Evolutionary conservation across 306 rosid species (phyloP), one percentile per base, ranked within the genome.

Genomic region (Citrullus amarus): DNA sequence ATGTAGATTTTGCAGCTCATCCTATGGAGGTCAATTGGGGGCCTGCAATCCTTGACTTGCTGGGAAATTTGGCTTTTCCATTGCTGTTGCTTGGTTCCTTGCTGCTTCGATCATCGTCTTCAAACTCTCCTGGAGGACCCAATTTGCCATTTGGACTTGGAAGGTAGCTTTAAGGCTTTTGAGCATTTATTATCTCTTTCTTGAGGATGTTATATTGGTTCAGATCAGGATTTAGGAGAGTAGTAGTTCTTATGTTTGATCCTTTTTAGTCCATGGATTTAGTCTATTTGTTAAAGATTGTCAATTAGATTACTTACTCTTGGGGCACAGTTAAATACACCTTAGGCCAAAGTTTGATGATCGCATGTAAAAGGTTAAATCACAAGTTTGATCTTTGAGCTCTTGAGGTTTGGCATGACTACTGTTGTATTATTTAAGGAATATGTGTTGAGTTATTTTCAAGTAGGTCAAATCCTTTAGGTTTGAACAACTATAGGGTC

Each of bases 111-210:
- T n/a, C 80, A 38, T 46, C 85, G 7, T 86, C 90, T 12, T 18
- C 83, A 56, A 89, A 82, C 79, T 81, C 86, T 34, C 88, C 88
- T 71, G 84, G 90, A 60, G 91, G 96, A 62, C 91, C 93, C 73
- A 89, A 87, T 83, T 82, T 93, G 78, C 94, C 96, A 22, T 91
- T 93, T 85, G 96, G 94, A 46, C 85, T 89, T 57, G 93, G 94
- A 87, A 91, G 89, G 96, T 90, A 88, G 12, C 22, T 63, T 13
- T 9, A 36, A 15, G 36, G 32, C 39, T 69, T 39, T 36, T 5
- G 16, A 17, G n/a, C 28, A 46, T 46, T 61, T 54, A n/a, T 1
- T 9, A 28, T 70, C 22, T 55, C 60, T 55, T 55, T 55, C 11
- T 56, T 56, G 28, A 56, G 61, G 28, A 56, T 56, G n/a, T 15